These are phyloP conservation scores for Luvunga scandens DNA, from an alignment of 345 rosid genomes.

Conservation along the genomic window DNA sequence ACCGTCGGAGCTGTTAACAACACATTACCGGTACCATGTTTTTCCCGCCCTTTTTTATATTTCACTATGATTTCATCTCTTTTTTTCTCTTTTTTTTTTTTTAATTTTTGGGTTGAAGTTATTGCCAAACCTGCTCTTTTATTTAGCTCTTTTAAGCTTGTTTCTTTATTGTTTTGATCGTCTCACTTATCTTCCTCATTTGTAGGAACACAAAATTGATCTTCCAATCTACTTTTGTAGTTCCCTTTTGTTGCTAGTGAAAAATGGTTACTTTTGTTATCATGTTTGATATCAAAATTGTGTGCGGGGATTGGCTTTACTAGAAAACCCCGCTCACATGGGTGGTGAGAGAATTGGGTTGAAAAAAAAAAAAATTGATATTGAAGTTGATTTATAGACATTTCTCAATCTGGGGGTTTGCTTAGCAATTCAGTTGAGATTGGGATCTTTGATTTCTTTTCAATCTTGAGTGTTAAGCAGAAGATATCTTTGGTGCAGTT, in stretches of 20 bases:
- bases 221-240: neutral
- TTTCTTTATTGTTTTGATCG: constrained; percentile 12
- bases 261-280: neutral
- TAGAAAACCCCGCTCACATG: no score
- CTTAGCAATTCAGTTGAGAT: neutral
- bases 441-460: constrained; percentile 7
- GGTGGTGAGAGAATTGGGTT: no score
- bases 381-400: neutral
- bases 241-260: neutral
- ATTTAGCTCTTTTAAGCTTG: neutral
- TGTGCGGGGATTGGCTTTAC: no score
- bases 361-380: no score
- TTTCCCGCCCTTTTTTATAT: constrained; percentile 23
- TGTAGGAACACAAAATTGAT: neutral
- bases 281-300: neutral
- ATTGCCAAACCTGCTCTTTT: constrained; percentile 9
- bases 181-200: neutral
- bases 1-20: constrained; percentile 39
- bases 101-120: constrained; percentile 7
- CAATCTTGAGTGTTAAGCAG: constrained; percentile 4
- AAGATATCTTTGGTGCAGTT: constrained; percentile 29
- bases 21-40: constrained; percentile 30
- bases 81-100: neutral
- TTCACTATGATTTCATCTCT: neutral
- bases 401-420: neutral